Evolutionary conservation across 768 basidiomycete species (phyloP), one percentile per base, ranked within the genome.

Genomic region (Rickenella mellea): DNA sequence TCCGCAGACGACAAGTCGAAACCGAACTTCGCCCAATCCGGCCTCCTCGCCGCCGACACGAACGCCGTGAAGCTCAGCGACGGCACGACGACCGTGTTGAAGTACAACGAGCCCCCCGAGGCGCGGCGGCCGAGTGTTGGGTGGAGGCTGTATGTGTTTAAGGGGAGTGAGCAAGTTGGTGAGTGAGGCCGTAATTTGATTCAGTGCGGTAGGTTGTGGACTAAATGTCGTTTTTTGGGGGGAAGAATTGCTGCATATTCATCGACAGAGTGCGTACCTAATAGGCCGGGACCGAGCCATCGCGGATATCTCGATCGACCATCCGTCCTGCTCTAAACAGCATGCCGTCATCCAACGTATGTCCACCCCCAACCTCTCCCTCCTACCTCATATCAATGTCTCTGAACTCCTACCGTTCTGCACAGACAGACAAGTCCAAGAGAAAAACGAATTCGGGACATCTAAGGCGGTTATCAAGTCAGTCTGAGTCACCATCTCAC

Each of bases 61-160:
- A 98, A 99, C 56, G 91, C 88, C 1, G 81, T 93, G 31, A 74
- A 76, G 49, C 71, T 77, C 25, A 65, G 68, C 6, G 80, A 88
- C 55, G 89, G 86, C n/a, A 76, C 76, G 39, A 80, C 68, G 51
- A 82, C 84, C 5, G 77, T 96, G 32, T 68, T 99, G 48, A 99
- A 98, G 61, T 99, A 99, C 60, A 93, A 98, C 48, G 96, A 99
- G 61, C 96, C 96, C 12, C 92, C 96, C 5, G 96, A 99, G 69
- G 96, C 94, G 22, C 69, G 96, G 50, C 97, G 93, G 56, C 94
- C 96, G 8, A 63, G 71, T 4, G 61, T 85, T 26, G 85, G 87
- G 14, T 98, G 96, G 96, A 71, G 96, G 57, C 56, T 99, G 47
- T 99, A 98, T 56, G 93, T 97, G 26, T 99, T 98, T 73, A 98